Percentiles rank a stretch among this genome's conserved stretches.
These are phyloP conservation scores for Lavandula angustifolia DNA, from an alignment of 257 asterid genomes.

Conservation along the genomic window DNA sequence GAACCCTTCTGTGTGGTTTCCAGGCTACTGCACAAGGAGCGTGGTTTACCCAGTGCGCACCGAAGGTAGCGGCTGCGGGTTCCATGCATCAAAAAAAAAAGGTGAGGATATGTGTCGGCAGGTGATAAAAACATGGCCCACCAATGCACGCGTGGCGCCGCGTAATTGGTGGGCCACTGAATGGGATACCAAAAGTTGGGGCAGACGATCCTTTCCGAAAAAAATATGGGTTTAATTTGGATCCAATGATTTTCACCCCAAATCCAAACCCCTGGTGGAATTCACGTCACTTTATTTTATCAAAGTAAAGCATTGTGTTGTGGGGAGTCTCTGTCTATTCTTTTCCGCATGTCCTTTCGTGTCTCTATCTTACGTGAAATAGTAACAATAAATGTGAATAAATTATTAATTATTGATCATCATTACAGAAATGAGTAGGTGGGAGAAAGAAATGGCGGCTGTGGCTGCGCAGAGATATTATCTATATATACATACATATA, in stretches of 20 bases:
- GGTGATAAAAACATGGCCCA: no score
- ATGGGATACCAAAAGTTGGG: no score
- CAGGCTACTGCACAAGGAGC: no score
- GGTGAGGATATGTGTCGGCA: no score
- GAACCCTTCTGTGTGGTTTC: no score
- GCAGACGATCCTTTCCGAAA: no score
- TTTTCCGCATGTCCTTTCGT: conserved; percentile 38
- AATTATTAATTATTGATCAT: conserved; percentile 35
- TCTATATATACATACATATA: neutral
- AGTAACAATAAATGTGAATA: conserved; percentile 22
- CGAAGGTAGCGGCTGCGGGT: no score
- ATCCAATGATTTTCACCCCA: neutral
- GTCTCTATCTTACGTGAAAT: conserved; percentile 18
- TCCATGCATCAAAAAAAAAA: no score
- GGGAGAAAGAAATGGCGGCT: conserved; percentile 65
- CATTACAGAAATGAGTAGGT: conserved; percentile 16
- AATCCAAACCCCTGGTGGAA: conserved; percentile 7
- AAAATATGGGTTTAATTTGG: neutral
- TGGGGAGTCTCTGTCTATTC: conserved; percentile 36
- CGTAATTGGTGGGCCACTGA: no score
- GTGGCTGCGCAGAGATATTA: conserved; percentile 54
- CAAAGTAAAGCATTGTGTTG: neutral
- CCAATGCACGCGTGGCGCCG: no score
- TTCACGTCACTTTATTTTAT: conserved; percentile 19
- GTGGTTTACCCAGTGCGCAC: no score